Base-by-base conservation (phyloP, 2,329 filamentous ascomycete species). In the Nemania bipapillata region DNA sequence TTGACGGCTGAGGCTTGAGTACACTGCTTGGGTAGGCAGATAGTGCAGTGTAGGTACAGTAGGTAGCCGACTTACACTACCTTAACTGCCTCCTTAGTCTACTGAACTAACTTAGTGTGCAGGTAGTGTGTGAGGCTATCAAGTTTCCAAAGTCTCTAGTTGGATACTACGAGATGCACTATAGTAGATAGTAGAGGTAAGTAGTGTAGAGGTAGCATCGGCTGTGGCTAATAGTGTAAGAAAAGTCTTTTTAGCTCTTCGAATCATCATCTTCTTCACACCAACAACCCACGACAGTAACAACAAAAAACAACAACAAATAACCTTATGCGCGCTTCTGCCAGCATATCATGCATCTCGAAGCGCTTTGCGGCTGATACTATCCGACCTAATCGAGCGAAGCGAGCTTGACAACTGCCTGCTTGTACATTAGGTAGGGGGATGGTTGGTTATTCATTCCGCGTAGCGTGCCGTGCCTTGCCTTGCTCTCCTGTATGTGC, bases 401-500 rank as follows among this genome's bases (percentile, higher is more conserved):
- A 63, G 28, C 52, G 57, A 66, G 47, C 66, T 30, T 22, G 40
- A 47, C 42, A 24, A 22, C 6, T 40, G 15, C 37, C n/a, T 45
- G 20, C 15, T 4, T 42, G n/a, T 15, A 7, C 17, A n/a, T 9
- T 30, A 61, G 45, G 32, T 42, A 64, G 73, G 66, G 74, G 68
- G 68, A 68, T 73, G 58, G 63, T 57, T 73, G 65, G 68, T 67
- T 49, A 49, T 42, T 68, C 61, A 73, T 71, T 72, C 70, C 69
- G 69, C 73, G 72, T 74, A 76, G 67, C 63, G 69, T 66, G 68
- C 70, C 72, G 69, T 69, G 57, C 57, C 65, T 69, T 69, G 65
- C 53, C 56, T 65, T 63, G 35, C 61, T 63, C n/a, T n/a, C n/a
- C n/a, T n/a, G n/a, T n/a, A n/a, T n/a, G n/a, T n/a, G n/a, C n/a